Conservation (phyloP, 805 yeast species). For the Naumovozyma castellii region DNA sequence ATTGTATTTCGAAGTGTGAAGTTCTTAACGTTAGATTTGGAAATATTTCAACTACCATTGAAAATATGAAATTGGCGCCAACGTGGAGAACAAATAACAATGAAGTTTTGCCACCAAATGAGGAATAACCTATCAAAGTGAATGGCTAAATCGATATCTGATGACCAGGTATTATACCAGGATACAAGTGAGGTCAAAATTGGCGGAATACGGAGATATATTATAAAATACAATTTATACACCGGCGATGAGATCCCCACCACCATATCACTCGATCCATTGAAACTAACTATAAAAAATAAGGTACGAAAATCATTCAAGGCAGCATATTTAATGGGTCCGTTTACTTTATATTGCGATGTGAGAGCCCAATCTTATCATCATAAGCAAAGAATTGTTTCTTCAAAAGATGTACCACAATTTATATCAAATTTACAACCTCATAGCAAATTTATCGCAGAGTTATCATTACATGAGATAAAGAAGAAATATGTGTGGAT, state of each 20-base stretch:
- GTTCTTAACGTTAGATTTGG: too few relatives aligned
- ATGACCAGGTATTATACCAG: background rate
- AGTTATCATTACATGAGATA: slow-evolving; percentile 53
- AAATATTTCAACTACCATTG: too few relatives aligned
- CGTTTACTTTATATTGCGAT: slow-evolving; percentile 62
- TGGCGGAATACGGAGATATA: slow-evolving; percentile 52
- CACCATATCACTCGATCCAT: slow-evolving; percentile 19
- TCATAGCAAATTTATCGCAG: slow-evolving; percentile 54
- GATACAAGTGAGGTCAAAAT: slow-evolving; percentile 32
- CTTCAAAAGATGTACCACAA: slow-evolving; percentile 60
- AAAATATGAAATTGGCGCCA: too few relatives aligned
- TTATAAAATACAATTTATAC: slow-evolving; percentile 39
- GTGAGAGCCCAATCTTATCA: slow-evolving; percentile 46
- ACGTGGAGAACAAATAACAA: too few relatives aligned
- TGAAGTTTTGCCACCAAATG: too few relatives aligned
- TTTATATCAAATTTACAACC: slow-evolving; percentile 64
- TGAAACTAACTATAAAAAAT: slow-evolving; percentile 55
- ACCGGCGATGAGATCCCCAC: slow-evolving; percentile 18
- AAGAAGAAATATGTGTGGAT: slow-evolving; percentile 53
- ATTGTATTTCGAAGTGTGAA: too few relatives aligned
- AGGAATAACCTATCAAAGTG: background rate
- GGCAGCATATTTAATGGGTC: slow-evolving; percentile 71
- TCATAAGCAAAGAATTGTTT: slow-evolving; percentile 43
- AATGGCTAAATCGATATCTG: background rate
- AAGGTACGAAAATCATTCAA: slow-evolving; percentile 39